Evolutionary conservation across 1,284 basidiomycete species (phyloP), one percentile per base, ranked within the genome.

Genomic region (Fomitopsis palustris): DNA sequence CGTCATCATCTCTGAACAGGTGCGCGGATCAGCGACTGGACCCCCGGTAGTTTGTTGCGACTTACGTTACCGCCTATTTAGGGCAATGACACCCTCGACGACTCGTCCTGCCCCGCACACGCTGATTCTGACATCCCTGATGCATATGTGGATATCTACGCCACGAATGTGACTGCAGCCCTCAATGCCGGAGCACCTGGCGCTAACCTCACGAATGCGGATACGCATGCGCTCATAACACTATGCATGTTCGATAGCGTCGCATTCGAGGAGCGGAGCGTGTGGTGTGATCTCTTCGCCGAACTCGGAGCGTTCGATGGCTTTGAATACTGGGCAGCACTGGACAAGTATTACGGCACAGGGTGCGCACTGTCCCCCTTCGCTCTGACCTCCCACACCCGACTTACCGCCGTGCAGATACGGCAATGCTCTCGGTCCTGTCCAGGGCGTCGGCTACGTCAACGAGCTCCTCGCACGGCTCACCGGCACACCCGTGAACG

Each of bases 381-480:
- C 31, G 14, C 29, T 31, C 8, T 10, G 35, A 23, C 29, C 1
- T 6, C 3, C 10, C 4, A 29, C 45, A 8, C 12, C 5, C 7
- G 2, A 19, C 49, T 52, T 9, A 52, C 31, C 31, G 5, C 9
- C 37, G 33, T 8, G 33, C 58, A 88, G 86, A 31, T 85, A 90
- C 62, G 90, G 90, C 7, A 82, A 85, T 63, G 65, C 72, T 1
- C 77, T 90, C 2, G 91, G 90, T 0, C 84, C 77, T 2, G 84
- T 91, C 2, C 89, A 91, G 71, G 90, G 89, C 49, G 88, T 93
- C 8, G 92, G 92, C 4, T 95, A 88, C 69, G 76, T 92, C 65
- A 93, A 93, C 70, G 93, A 95, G 72, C 83, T 95, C 41, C 74
- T 95, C 21, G 89, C 92, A 1, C 83, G 93, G 17, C 79, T 95